phyloP scores from a whole-genome alignment of 164 flowering plant genomes.

The Aristolochia contorta region DNA sequence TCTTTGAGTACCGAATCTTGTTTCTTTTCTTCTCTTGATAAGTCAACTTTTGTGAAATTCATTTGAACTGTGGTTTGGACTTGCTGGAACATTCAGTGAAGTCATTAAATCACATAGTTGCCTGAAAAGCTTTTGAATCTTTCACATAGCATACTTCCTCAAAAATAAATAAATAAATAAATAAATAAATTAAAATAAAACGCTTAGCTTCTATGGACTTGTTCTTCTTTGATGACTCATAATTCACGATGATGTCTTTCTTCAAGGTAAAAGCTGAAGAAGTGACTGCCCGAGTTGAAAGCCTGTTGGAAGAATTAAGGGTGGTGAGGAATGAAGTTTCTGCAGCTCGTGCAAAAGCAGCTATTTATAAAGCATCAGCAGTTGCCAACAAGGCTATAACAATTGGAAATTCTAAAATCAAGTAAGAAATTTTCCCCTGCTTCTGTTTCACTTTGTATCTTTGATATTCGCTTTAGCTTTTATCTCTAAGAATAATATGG shows the following conservation, averaged over 20 bases:
- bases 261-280: slow-evolving; percentile 86
- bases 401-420: slow-evolving; percentile 55
- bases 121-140: too few species aligned
- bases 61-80: too few species aligned
- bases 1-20: too few species aligned
- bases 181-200: too few species aligned
- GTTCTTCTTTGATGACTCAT: too few species aligned
- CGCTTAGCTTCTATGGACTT: too few species aligned
- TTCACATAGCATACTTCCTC: too few species aligned
- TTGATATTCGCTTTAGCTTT: not conserved
- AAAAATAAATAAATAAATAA: too few species aligned
- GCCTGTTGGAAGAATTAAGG: slow-evolving; percentile 71
- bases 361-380: slow-evolving; percentile 67
- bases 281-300: slow-evolving; percentile 67
- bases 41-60: too few species aligned
- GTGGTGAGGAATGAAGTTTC: slow-evolving; percentile 62
- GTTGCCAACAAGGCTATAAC: slow-evolving; percentile 46
- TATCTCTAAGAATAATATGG: not conserved
- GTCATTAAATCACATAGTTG: too few species aligned
- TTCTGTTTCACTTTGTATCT: not conserved
- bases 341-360: slow-evolving; percentile 61
- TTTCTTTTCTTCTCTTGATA: too few species aligned
- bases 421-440: slow-evolving; percentile 21
- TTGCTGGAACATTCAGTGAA: too few species aligned
- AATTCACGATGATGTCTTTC: not conserved